Evolutionary conservation across 495 filamentous ascomycete species (phyloP).

Genomic region (Lasiosphaeria miniovina): DNA sequence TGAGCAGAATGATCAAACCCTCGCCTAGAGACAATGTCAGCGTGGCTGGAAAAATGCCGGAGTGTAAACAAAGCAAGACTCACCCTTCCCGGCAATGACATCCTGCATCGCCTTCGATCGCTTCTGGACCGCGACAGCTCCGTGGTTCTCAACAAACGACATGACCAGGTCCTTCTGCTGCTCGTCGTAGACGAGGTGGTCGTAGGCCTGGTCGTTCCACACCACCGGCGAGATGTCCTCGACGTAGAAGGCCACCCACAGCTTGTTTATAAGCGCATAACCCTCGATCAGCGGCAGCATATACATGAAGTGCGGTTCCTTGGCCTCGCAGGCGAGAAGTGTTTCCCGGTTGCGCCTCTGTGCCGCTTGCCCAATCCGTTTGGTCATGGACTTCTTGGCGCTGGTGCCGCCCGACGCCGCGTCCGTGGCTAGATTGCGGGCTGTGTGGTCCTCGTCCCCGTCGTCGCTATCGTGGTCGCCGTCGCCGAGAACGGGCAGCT

Average conservation of each 20-base stretch:
- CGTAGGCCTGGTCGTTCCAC: slow-evolving; percentile 40
- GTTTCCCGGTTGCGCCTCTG: slow-evolving; percentile 29
- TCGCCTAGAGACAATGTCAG: slow-evolving; percentile 13
- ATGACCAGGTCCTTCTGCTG: slow-evolving; percentile 41
- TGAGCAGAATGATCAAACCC: slow-evolving; percentile 33
- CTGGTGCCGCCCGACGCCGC: background rate
- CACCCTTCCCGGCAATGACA: slow-evolving; percentile 25
- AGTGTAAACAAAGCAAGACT: background rate
- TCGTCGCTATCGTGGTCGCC: slow-evolving; percentile 2
- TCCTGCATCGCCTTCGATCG: slow-evolving; percentile 15
- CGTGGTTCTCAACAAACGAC: slow-evolving; percentile 40
- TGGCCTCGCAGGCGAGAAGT: slow-evolving; percentile 20
- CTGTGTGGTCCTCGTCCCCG: background rate
- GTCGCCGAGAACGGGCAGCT: slow-evolving; percentile 11
- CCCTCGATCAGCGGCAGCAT: slow-evolving; percentile 38
- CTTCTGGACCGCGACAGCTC: background rate
- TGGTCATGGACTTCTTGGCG: slow-evolving; percentile 4
- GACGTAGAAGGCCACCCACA: slow-evolving; percentile 37
- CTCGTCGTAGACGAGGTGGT: slow-evolving; percentile 38
- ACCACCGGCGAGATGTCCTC: slow-evolving; percentile 32
- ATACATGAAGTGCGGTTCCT: slow-evolving; percentile 31
- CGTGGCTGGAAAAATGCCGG: background rate
- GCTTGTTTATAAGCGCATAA: slow-evolving; percentile 39
- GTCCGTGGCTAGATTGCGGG: background rate
- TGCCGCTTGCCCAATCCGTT: slow-evolving; percentile 22